Conservation (phyloP, 2,329 filamentous ascomycete genomes). For the Curvularia sp. region DNA sequence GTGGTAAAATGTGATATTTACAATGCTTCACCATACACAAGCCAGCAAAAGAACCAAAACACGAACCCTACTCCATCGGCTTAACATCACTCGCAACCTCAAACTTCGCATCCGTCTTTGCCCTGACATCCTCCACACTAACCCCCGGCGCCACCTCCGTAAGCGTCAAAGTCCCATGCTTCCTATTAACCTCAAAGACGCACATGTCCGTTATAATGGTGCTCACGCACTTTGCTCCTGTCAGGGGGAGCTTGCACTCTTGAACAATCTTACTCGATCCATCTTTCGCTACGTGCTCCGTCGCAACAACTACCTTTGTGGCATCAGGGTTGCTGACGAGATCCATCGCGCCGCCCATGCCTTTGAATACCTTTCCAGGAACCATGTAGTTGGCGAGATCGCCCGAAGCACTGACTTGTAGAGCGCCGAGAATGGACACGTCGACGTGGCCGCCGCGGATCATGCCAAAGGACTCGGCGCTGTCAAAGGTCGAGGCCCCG, state of each 20-base stretch:
- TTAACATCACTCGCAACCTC: conserved; percentile 77
- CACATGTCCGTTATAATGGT: conserved; percentile 52
- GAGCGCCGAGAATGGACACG: conserved; percentile 86
- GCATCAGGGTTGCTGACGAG: conserved; percentile 80
- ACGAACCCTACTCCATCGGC: conserved; percentile 65
- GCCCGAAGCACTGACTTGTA: conserved; percentile 81
- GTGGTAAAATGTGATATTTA: neutral
- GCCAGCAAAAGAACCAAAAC: neutral
- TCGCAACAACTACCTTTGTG: conserved; percentile 90
- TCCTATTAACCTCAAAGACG: conserved; percentile 70
- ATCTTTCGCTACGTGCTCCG: conserved; percentile 95
- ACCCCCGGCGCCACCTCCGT: conserved; percentile 86
- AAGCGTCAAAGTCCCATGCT: conserved; percentile 71
- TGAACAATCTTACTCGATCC: conserved; percentile 90
- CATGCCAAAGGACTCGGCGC: conserved; percentile 91
- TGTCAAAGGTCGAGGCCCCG: conserved; percentile 82
- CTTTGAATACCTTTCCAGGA: conserved; percentile 85
- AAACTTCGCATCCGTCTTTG: conserved; percentile 87
- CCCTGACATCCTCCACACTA: conserved; percentile 83
- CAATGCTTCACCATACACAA: neutral
- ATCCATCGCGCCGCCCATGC: conserved; percentile 92
- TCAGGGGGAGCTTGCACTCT: conserved; percentile 56
- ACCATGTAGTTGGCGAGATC: conserved; percentile 94
- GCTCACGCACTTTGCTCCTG: conserved; percentile 48
- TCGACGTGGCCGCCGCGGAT: conserved; percentile 86